These are phyloP conservation scores for Auriscalpium orientale DNA, from an alignment of 768 basidiomycete species.

Conservation along the genomic window DNA sequence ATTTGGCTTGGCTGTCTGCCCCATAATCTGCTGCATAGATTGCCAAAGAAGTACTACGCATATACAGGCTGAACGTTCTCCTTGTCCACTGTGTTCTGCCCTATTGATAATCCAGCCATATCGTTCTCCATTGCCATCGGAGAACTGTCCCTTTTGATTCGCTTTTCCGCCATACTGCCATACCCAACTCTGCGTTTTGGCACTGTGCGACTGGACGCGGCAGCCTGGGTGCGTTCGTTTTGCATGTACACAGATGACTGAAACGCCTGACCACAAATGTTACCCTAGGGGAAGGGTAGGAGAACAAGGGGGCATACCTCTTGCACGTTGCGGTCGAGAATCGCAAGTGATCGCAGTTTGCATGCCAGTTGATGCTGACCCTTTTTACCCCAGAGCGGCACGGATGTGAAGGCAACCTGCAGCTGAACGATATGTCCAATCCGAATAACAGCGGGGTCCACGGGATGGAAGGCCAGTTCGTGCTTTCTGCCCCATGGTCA, in stretches of 20 bases:
- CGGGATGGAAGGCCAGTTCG: too few relatives aligned
- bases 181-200: background rate
- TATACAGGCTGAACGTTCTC: background rate
- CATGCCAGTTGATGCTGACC: background rate
- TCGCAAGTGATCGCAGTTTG: background rate
- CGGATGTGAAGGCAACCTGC: background rate
- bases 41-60: background rate
- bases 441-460: background rate
- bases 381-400: background rate
- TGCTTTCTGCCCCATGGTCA: too few relatives aligned
- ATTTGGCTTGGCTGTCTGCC: too few relatives aligned
- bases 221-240: too few relatives aligned
- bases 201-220: background rate
- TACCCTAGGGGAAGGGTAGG: too few relatives aligned
- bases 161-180: background rate
- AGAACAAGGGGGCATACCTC: background rate
- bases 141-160: background rate
- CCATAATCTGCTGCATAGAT: too few relatives aligned
- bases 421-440: background rate
- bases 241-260: background rate
- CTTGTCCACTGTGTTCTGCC: background rate
- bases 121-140: background rate
- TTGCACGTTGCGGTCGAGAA: background rate
- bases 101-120: too few relatives aligned
- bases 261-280: background rate